phyloP scores from a whole-genome alignment of 345 rosid genomes.

The Citrus glauca region DNA sequence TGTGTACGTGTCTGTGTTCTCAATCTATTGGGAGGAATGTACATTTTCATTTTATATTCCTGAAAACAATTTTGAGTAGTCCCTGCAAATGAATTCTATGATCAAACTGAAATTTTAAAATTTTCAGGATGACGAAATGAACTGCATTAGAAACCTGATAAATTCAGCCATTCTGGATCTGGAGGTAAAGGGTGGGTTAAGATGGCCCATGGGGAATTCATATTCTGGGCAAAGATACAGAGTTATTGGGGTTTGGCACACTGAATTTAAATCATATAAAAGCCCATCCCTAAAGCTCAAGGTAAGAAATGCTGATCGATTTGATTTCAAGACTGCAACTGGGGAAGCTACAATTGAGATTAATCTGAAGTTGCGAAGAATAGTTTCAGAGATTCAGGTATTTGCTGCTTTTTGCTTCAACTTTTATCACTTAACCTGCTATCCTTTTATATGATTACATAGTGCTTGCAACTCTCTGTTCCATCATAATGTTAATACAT shows the following conservation, averaged over 20 bases:
- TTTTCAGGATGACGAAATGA: conserved; percentile 55
- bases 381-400: conserved; percentile 35
- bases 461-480: neutral
- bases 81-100: neutral
- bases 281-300: conserved; percentile 42
- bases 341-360: conserved; percentile 43
- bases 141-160: conserved; percentile 40
- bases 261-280: conserved; percentile 29
- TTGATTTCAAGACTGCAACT: conserved; percentile 35
- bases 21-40: too few species aligned
- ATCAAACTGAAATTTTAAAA: neutral
- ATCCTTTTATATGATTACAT: neutral
- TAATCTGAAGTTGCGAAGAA: conserved; percentile 40
- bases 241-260: conserved; percentile 48
- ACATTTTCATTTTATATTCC: too few species aligned
- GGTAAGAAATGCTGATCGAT: conserved; percentile 51
- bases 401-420: neutral
- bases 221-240: conserved; percentile 38
- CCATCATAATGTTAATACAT: neutral
- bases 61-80: too few species aligned
- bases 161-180: conserved; percentile 51
- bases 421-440: neutral
- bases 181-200: conserved; percentile 62
- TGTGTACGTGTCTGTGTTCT: too few species aligned
- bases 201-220: conserved; percentile 53